Evolutionary conservation across 2,329 filamentous ascomycete species (phyloP).

Genomic region (Phyllosticta citriasiana): DNA sequence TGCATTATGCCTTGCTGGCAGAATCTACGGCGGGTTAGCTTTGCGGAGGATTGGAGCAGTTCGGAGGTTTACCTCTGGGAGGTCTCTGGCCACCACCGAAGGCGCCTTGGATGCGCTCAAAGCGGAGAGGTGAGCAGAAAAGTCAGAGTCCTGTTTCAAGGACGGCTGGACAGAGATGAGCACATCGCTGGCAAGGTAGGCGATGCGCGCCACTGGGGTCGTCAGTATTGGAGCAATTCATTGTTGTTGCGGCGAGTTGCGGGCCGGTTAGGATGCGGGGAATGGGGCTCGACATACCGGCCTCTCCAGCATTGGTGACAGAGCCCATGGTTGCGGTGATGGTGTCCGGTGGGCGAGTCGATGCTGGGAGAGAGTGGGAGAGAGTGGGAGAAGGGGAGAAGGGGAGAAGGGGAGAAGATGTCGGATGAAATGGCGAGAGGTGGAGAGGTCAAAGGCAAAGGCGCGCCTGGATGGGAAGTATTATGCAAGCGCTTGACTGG

Average conservation of each 20-base stretch:
- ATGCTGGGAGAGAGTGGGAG: conserved; percentile 12
- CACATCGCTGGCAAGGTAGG: conserved; percentile 89
- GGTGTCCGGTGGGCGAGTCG: conserved; percentile 13
- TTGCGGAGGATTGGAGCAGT: background rate
- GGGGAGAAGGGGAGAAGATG: conserved; percentile 14
- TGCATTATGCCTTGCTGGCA: conserved; percentile 74
- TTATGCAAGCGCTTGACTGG: conserved; percentile 2
- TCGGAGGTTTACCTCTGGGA: conserved; percentile 19
- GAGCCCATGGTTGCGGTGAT: conserved; percentile 26
- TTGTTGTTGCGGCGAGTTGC: background rate
- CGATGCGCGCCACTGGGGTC: conserved; percentile 76
- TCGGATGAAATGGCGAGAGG: background rate
- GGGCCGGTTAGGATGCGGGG: conserved; percentile 5
- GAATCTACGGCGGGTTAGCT: conserved; percentile 45
- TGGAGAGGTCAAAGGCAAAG: conserved; percentile 4
- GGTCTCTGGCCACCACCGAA: conserved; percentile 59
- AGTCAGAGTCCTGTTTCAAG: conserved; percentile 69
- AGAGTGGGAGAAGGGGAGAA: no score
- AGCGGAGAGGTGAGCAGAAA: conserved; percentile 68
- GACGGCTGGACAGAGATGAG: conserved; percentile 90
- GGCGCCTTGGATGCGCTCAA: conserved; percentile 59
- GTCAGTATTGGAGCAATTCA: conserved; percentile 11
- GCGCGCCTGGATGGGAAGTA: background rate
- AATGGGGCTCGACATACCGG: conserved; percentile 22
- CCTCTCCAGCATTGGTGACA: conserved; percentile 32